Evolutionary conservation across 306 rosid species (phyloP).

Genomic region (Aeschynomene evenia): DNA sequence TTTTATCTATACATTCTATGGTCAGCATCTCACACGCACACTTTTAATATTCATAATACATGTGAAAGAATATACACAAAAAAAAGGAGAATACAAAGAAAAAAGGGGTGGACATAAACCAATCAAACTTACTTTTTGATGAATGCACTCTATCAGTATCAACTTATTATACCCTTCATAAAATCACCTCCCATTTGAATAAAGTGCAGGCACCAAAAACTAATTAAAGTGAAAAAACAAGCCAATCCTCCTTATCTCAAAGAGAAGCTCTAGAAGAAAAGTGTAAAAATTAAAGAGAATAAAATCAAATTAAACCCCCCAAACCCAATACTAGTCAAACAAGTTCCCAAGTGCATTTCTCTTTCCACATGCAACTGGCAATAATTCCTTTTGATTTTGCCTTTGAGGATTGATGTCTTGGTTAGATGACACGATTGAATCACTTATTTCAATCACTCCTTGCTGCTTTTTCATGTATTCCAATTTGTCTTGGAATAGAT

Average conservation of each 20-base stretch:
- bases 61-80: conserved; percentile 28
- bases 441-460: conserved; percentile 50
- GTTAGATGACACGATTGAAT: conserved; percentile 36
- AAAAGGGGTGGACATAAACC: conserved; percentile 5
- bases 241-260: conserved; percentile 5
- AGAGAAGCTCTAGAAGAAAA: neutral
- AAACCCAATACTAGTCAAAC: conserved; percentile 58
- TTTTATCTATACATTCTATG: conserved; percentile 19
- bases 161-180: neutral
- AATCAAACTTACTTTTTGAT: conserved; percentile 48
- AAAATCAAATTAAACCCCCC: no score
- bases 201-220: conserved; percentile 62
- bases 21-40: conserved; percentile 25
- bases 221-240: conserved; percentile 36
- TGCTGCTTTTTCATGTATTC: conserved; percentile 80
- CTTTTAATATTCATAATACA: conserved; percentile 35
- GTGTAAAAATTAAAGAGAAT: neutral
- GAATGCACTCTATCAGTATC: conserved; percentile 51
- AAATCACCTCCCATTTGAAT: conserved; percentile 25
- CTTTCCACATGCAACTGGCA: conserved; percentile 66
- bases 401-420: conserved; percentile 45
- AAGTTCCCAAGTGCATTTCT: conserved; percentile 78
- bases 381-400: conserved; percentile 50
- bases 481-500: conserved; percentile 86
- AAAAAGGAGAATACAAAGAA: neutral